A percentile compares a stretch with the other conserved stretches of the same genome.
phyloP scores from a whole-genome alignment of 2,329 filamentous ascomycete species.

The Microsporum canis region DNA sequence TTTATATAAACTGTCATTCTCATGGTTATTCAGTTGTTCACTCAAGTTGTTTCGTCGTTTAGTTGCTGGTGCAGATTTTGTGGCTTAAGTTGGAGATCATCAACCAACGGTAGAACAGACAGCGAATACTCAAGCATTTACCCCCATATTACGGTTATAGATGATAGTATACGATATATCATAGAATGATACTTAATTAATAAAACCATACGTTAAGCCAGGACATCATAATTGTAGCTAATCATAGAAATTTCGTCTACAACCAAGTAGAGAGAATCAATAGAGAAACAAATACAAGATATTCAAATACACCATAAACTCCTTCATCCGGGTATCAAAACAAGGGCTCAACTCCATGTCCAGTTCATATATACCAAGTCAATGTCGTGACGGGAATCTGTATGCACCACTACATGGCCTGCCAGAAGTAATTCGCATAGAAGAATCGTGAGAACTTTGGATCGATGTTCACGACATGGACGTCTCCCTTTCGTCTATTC shows the following conservation, averaged over 20 bases:
- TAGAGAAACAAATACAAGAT: not conserved
- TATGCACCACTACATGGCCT: constrained; percentile 51
- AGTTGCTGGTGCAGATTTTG: not conserved
- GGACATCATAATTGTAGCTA: too few species aligned
- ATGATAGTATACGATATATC: too few species aligned
- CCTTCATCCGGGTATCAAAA: constrained; percentile 1
- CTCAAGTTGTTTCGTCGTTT: not conserved
- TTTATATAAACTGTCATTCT: not conserved
- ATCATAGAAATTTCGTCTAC: too few species aligned
- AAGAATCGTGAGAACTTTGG: constrained; percentile 84
- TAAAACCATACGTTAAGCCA: too few species aligned
- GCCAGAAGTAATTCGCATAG: constrained; percentile 95
- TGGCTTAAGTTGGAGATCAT: not conserved
- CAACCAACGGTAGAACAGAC: not conserved
- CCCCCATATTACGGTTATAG: too few species aligned
- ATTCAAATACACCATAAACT: not conserved
- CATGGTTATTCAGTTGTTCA: not conserved
- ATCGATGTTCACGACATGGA: constrained; percentile 90
- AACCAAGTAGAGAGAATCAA: not conserved
- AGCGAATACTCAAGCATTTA: not conserved
- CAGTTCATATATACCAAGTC: not conserved
- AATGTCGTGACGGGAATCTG: not conserved
- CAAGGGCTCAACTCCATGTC: not conserved
- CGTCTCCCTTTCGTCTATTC: constrained; percentile 77
- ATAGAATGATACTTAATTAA: too few species aligned